Percentiles rank a stretch among this genome's conserved stretches.
These are phyloP conservation scores for Polyplosphaeria fusca DNA, from an alignment of 495 filamentous ascomycete species.

Conservation along the genomic window DNA sequence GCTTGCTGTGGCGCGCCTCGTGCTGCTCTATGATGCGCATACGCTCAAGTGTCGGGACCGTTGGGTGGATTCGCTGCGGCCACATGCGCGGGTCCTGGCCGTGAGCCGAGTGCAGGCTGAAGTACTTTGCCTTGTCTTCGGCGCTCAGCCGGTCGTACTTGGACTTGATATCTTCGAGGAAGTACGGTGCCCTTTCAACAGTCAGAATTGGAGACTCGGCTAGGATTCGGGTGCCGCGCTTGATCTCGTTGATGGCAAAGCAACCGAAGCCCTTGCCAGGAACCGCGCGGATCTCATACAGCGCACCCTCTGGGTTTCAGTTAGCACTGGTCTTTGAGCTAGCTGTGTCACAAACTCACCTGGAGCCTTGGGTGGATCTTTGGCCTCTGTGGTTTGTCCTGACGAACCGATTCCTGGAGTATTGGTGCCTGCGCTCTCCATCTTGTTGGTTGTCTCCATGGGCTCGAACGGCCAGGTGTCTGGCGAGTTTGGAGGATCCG, in stretches of 20 bases:
- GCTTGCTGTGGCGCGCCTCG: slow-evolving; percentile 16
- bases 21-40: slow-evolving; percentile 29
- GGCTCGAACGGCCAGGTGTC: too few relatives aligned
- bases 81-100: slow-evolving; percentile 28
- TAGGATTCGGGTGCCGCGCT: slow-evolving; percentile 51
- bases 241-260: slow-evolving; percentile 35
- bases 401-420: too few relatives aligned
- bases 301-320: background rate
- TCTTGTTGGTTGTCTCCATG: too few relatives aligned
- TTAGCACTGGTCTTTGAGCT: background rate
- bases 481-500: too few relatives aligned
- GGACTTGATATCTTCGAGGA: slow-evolving; percentile 21
- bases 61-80: slow-evolving; percentile 16
- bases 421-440: too few relatives aligned
- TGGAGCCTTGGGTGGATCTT: background rate
- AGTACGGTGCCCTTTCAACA: slow-evolving; percentile 55
- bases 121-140: slow-evolving; percentile 23
- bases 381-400: too few relatives aligned
- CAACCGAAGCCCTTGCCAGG: slow-evolving; percentile 39
- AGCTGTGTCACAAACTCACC: background rate
- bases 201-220: slow-evolving; percentile 66
- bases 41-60: slow-evolving; percentile 6
- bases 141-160: slow-evolving; percentile 27
- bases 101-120: slow-evolving; percentile 32
- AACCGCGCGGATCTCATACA: slow-evolving; percentile 14